Evolutionary conservation across 495 filamentous ascomycete species (phyloP).

Genomic region (Aspergillus indologenus): DNA sequence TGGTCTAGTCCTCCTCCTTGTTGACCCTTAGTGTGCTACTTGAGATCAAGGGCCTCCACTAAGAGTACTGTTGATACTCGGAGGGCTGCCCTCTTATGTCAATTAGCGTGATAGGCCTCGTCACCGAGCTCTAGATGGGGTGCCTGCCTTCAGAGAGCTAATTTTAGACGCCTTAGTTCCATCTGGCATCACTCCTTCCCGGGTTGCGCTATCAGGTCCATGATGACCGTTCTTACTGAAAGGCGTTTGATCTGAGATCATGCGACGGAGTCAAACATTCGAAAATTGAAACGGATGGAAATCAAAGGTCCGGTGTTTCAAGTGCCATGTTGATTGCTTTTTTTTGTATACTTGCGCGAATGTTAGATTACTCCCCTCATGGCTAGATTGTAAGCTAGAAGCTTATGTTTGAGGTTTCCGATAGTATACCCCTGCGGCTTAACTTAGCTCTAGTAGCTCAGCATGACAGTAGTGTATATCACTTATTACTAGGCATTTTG

Average conservation of each 20-base stretch:
- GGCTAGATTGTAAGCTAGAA: background rate
- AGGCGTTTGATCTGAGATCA: background rate
- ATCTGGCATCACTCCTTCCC: background rate
- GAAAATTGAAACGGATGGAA: background rate
- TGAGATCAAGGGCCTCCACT: background rate
- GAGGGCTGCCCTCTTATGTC: background rate
- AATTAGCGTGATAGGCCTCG: background rate
- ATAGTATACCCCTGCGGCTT: too few species aligned
- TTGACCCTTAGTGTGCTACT: background rate
- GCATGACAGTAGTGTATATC: background rate
- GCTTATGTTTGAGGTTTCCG: background rate
- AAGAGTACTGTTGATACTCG: background rate
- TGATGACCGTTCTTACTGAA: background rate
- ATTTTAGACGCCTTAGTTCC: background rate
- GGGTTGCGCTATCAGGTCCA: background rate
- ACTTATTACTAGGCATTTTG: background rate
- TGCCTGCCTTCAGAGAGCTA: background rate
- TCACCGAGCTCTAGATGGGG: background rate
- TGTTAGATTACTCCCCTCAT: too few species aligned
- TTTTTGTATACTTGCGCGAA: too few species aligned
- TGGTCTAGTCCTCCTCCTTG: background rate
- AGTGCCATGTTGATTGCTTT: background rate
- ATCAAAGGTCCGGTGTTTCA: background rate
- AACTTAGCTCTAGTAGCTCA: background rate
- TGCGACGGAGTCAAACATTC: background rate